Conservation (phyloP, 1,284 basidiomycete species). For the Ceratobasidium sp. region DNA sequence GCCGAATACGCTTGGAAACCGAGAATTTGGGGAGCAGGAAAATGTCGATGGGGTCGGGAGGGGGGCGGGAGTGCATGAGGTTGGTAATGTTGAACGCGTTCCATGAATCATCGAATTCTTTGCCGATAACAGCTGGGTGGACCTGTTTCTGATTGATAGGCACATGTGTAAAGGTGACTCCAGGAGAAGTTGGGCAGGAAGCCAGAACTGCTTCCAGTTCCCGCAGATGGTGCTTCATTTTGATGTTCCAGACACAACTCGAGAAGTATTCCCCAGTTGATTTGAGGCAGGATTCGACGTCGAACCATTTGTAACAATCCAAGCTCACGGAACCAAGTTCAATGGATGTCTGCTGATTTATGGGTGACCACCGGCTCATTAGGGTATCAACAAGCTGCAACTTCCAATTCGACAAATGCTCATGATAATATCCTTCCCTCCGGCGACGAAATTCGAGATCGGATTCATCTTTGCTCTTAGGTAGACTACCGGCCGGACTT, state of each 20-base stretch:
- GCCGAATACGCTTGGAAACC: neutral
- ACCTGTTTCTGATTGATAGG: too few relatives aligned
- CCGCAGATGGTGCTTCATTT: neutral
- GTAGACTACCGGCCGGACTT: neutral
- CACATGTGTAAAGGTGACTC: too few relatives aligned
- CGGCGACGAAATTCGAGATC: neutral
- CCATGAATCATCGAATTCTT: too few relatives aligned
- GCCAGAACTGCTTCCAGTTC: neutral
- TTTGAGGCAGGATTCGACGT: neutral
- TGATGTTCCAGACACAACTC: conserved; percentile 2
- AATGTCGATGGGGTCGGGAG: neutral
- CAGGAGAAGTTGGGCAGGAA: neutral
- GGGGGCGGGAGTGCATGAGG: too few relatives aligned
- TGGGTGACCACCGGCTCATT: neutral
- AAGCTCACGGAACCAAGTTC: neutral
- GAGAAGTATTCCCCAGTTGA: neutral
- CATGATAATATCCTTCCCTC: neutral
- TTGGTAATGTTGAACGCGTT: too few relatives aligned
- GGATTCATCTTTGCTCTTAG: neutral
- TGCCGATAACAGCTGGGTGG: too few relatives aligned
- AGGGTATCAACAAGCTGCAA: neutral
- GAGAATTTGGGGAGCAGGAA: neutral
- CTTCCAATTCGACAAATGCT: neutral
- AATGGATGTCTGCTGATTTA: too few relatives aligned
- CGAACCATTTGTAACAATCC: conserved; percentile 1